A percentile compares a stretch with the other conserved stretches of the same genome.
phyloP scores from a whole-genome alignment of 805 yeast species.

The Ogataea paraovalis region DNA sequence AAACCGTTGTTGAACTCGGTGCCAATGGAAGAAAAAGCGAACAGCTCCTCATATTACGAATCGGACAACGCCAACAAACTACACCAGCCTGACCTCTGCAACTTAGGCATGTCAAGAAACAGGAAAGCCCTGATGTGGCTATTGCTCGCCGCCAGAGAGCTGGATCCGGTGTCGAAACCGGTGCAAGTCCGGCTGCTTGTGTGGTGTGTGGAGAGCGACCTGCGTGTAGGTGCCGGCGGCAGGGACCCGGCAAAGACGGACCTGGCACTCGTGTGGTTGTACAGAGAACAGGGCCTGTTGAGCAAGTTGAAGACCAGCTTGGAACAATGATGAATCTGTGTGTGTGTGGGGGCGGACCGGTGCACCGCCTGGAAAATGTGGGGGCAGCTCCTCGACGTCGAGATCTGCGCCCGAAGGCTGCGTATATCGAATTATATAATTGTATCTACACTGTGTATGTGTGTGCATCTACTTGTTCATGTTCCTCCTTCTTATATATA shows the following conservation, averaged over 20 bases:
- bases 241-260: not conserved
- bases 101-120: slow-evolving; percentile 53
- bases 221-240: slow-evolving; percentile 1
- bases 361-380: slow-evolving; percentile 5
- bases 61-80: slow-evolving; percentile 31
- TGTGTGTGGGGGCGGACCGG: too few relatives aligned
- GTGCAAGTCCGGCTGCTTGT: slow-evolving; percentile 23
- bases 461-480: not conserved
- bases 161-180: slow-evolving; percentile 40
- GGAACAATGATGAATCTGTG: not conserved
- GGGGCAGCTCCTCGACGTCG: slow-evolving; percentile 1
- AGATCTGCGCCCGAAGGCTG: not conserved
- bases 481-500: not conserved
- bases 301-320: slow-evolving; percentile 17
- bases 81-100: slow-evolving; percentile 36
- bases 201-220: slow-evolving; percentile 20
- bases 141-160: slow-evolving; percentile 67
- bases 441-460: too few relatives aligned
- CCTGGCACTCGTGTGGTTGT: slow-evolving; percentile 22
- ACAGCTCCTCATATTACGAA: slow-evolving; percentile 28
- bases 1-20: slow-evolving; percentile 9
- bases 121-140: slow-evolving; percentile 80
- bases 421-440: too few relatives aligned
- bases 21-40: slow-evolving; percentile 5
- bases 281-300: slow-evolving; percentile 23